Percentiles rank a stretch among this genome's conserved stretches.
phyloP scores from a whole-genome alignment of 2,329 filamentous ascomycete genomes.

The Diaporthe sp. region DNA sequence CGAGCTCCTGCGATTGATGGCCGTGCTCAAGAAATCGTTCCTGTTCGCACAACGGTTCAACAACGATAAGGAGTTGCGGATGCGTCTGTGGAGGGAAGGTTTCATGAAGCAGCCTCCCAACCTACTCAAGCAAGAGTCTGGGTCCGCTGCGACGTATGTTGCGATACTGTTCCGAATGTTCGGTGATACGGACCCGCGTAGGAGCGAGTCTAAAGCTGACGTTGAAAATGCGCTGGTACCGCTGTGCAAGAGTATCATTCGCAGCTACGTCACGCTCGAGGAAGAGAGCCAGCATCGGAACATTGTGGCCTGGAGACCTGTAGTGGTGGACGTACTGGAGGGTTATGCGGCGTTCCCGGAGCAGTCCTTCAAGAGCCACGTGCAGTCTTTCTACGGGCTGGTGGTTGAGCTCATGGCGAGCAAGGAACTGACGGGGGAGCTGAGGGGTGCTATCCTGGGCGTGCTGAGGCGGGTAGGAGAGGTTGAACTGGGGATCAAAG shows the following conservation, averaged over 20 bases:
- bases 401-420: constrained; percentile 80
- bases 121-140: constrained; percentile 94
- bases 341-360: constrained; percentile 88
- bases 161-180: constrained; percentile 98
- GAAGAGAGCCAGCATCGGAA: constrained; percentile 98
- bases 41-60: constrained; percentile 98
- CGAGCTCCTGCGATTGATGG: constrained; percentile 93
- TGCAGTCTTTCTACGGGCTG: constrained; percentile 87
- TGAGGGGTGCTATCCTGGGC: constrained; percentile 81
- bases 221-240: constrained; percentile 94
- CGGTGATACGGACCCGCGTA: constrained; percentile 86
- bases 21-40: constrained; percentile 93
- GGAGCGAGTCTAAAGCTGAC: constrained; percentile 81
- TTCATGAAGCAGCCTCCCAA: constrained; percentile 99
- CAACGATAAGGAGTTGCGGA: constrained; percentile 94
- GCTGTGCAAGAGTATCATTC: constrained; percentile 93
- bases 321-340: constrained; percentile 96
- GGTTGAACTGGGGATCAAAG: constrained; percentile 71
- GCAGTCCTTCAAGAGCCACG: constrained; percentile 82
- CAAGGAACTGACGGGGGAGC: constrained; percentile 84
- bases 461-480: constrained; percentile 88
- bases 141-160: constrained; percentile 93
- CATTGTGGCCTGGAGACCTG: constrained; percentile 95
- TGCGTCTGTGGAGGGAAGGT: constrained; percentile 94
- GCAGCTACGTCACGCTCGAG: constrained; percentile 86